A percentile compares a stretch with the other conserved stretches of the same genome.
phyloP scores from a whole-genome alignment of 2,329 filamentous ascomycete species.

The Blastomyces percursus region DNA sequence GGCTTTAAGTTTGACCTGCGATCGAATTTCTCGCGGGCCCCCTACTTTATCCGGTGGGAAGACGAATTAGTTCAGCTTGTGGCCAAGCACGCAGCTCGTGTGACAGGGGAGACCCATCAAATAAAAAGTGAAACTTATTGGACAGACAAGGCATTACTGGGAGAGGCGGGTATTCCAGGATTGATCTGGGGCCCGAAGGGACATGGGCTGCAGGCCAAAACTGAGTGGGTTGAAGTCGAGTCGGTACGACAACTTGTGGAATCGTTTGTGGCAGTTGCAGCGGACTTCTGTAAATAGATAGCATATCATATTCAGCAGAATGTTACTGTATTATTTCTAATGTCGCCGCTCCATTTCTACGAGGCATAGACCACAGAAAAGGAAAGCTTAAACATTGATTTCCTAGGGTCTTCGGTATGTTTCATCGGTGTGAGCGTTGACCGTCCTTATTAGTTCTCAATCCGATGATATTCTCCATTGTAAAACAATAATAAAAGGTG shows the following conservation, averaged over 20 bases:
- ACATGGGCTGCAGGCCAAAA: not conserved
- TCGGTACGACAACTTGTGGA: not conserved
- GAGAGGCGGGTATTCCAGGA: not conserved
- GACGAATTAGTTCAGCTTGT: not conserved
- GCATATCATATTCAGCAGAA: not conserved
- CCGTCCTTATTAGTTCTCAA: not conserved
- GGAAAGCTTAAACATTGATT: too few relatives aligned
- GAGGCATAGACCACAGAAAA: not conserved
- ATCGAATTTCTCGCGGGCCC: not conserved
- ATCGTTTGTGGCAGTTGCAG: not conserved
- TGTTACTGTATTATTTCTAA: not conserved
- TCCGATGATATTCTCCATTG: not conserved
- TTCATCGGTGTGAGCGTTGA: not conserved
- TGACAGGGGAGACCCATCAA: not conserved
- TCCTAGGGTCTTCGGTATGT: not conserved
- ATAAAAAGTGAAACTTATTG: not conserved
- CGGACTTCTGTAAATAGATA: not conserved
- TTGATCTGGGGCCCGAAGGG: conserved; percentile 1
- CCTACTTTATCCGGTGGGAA: not conserved
- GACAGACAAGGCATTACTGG: not conserved
- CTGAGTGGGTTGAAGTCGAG: not conserved
- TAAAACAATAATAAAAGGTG: not conserved
- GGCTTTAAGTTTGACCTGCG: not conserved
- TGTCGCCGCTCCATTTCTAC: not conserved
- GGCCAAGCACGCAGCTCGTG: not conserved